Evolutionary conservation across 1,139 yeast genomes (phyloP), one percentile per base, ranked within the genome.

Genomic region (Lodderomyces orthopsilosis): DNA sequence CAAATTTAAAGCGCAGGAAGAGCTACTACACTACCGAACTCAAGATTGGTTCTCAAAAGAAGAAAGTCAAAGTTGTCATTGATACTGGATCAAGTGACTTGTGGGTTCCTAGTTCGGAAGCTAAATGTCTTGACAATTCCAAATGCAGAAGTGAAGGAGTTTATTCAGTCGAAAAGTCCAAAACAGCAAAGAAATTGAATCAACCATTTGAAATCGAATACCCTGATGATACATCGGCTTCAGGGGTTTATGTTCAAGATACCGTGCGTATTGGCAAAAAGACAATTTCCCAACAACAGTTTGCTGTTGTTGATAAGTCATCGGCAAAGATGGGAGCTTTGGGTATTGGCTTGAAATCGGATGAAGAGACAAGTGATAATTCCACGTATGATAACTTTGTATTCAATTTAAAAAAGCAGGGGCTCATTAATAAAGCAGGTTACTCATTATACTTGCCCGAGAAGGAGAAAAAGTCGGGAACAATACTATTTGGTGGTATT

Each of bases 211-310:
- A 52, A 17, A 68, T 69, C 41, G 35, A 46, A 15, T 69, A 70
- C 46, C 57, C 57, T 41, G 75, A 70, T 46, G 52, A 59, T 10
- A 58, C 66, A 13, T 58, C 49, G 37, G 71, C 73, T 19, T 49
- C 50, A 3, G 75, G 75, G 22, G 46, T 56, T 38, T 85, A 85
- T 85, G 89, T 84, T 39, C 62, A 65, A 43, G 94, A 85, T 52
- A 58, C 63, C 35, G 62, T 82, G 28, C 50, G 46, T 48, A 21
- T 54, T 38, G 46, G 39, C 15, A 23, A 35, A 28, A 38, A 38
- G 10, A 90, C 85, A 2, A 75, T 83, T 14, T 50, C 63, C 0
- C 53, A 61, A 42, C 65, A 80, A 49, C 71, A 78, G n/a, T 68
- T 79, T 56, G 85, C 79, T 4, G 63, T 76, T 28, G 81, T 74